Base-by-base conservation (phyloP, 306 rosid species). In the Hippophae tibetana region DNA sequence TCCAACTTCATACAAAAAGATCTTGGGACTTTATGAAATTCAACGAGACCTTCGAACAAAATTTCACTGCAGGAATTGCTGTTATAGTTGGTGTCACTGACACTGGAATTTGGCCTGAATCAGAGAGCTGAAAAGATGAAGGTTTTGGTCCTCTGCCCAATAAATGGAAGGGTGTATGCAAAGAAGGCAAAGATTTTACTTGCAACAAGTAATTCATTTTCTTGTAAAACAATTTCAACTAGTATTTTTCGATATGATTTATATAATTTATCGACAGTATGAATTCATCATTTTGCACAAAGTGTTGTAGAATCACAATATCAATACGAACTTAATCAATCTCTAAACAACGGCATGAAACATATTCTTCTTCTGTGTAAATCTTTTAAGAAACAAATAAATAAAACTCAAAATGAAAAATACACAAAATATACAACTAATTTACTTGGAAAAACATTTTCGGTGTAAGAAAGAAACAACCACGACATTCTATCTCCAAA, bases 11-110 rank as follows among this genome's bases (percentile, higher is more conserved):
- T 6, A 76, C 72, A 7, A 76, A 77, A 53, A 63, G 72, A 72
- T 72, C 77, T n/a, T 76, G 78, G 81, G 74, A 76, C 50, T 76
- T 59, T 10, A 42, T 76, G 53, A 71, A 77, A 1, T 47, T 72
- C n/a, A 13, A 1, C 3, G 7, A 63, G 25, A 68, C 27, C 7
- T 7, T 10, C 10, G 43, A 13, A 47, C 47, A 69, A 55, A 45
- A 50, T 5, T 9, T 12, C 42, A 10, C 40, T 0, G 43, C 26
- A 9, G 65, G 72, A 55, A 67, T 57, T 50, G 77, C 72, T 47
- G 44, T 57, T 11, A 71, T 72, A 25, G 41, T 76, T 3, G 81
- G 74, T 47, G 63, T 67, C 6, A 43, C 64, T 7, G 77, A 72
- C 57, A 48, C 44, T 12, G 81, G 74, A 63, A 68, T 76, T 68